A percentile compares a stretch with the other conserved stretches of the same genome.
These are phyloP conservation scores for Blastobotrys chiropterorum DNA, from an alignment of 805 yeast species.

Conservation along the genomic window DNA sequence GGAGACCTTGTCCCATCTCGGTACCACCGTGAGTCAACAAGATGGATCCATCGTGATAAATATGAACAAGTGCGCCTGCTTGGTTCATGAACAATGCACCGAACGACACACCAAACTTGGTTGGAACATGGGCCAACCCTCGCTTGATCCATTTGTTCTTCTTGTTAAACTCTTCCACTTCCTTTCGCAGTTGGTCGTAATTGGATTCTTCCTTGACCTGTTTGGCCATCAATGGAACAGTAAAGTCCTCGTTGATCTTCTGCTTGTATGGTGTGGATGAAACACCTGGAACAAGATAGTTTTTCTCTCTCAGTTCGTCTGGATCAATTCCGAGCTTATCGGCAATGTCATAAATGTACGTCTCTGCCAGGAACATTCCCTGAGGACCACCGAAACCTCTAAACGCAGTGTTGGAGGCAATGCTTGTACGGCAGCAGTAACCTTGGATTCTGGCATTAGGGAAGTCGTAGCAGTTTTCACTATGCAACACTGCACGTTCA, in stretches of 20 bases:
- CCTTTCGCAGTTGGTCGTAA: conserved; percentile 31
- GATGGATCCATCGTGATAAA: conserved; percentile 43
- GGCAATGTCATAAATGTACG: conserved; percentile 36
- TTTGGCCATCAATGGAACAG: conserved; percentile 34
- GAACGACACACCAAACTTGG: conserved; percentile 43
- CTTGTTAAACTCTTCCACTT: conserved; percentile 38
- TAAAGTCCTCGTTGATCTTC: conserved; percentile 36
- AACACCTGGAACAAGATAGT: conserved; percentile 31
- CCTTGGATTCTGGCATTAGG: conserved; percentile 37
- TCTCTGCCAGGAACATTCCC: conserved; percentile 42
- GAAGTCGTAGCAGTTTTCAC: conserved; percentile 39
- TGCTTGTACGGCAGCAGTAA: conserved; percentile 39
- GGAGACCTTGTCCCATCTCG: conserved; percentile 46
- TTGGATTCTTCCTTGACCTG: conserved; percentile 34
- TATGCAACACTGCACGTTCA: conserved; percentile 41
- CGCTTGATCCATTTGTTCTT: conserved; percentile 41
- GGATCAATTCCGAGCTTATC: conserved; percentile 37
- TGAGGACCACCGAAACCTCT: conserved; percentile 48
- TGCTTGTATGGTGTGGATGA: conserved; percentile 38
- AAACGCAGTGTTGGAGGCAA: conserved; percentile 44
- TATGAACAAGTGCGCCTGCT: conserved; percentile 43
- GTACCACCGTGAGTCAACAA: conserved; percentile 44
- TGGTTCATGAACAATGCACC: conserved; percentile 42
- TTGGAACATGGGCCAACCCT: conserved; percentile 42
- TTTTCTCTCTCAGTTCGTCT: conserved; percentile 34